Percentiles rank a stretch among this genome's conserved stretches.
Conservation (phyloP, 2,329 filamentous ascomycete genomes). For the Hawksworthiomyces lignivorus region DNA sequence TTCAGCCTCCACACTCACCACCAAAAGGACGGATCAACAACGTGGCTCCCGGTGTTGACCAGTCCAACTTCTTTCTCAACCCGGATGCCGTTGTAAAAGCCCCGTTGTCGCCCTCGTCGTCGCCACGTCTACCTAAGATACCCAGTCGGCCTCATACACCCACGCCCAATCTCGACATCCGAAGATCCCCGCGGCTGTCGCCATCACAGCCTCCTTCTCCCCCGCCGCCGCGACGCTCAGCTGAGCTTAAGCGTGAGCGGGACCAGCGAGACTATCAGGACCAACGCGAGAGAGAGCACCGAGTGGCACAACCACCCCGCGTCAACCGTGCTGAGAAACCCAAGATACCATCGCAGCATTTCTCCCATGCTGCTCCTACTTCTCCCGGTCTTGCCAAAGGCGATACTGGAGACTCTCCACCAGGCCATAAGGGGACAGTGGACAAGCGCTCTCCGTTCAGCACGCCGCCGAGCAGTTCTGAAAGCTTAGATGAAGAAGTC, state of each 20-base stretch:
- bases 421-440: slow-evolving; percentile 13
- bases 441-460: slow-evolving; percentile 68
- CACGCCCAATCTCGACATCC: slow-evolving; percentile 37
- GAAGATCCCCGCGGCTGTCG: slow-evolving; percentile 39
- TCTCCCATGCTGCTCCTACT: neutral
- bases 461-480: slow-evolving; percentile 71
- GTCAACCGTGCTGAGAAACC: slow-evolving; percentile 73
- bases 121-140: slow-evolving; percentile 42
- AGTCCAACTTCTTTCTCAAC: slow-evolving; percentile 40
- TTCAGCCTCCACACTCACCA: slow-evolving; percentile 65
- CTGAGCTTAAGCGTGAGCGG: slow-evolving; percentile 45
- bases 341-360: slow-evolving; percentile 24
- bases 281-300: slow-evolving; percentile 16
- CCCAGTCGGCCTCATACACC: slow-evolving; percentile 51
- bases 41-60: slow-evolving; percentile 27
- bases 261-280: slow-evolving; percentile 23
- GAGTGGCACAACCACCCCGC: slow-evolving; percentile 58
- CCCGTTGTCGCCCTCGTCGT: slow-evolving; percentile 31
- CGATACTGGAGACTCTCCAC: neutral
- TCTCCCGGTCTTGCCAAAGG: neutral
- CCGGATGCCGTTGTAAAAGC: slow-evolving; percentile 36
- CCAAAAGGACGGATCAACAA: slow-evolving; percentile 39
- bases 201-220: slow-evolving; percentile 52
- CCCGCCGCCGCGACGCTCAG: slow-evolving; percentile 56
- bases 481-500: slow-evolving; percentile 45